phyloP scores from a whole-genome alignment of 768 basidiomycete genomes.

The Dictyophora rubrovolvata region DNA sequence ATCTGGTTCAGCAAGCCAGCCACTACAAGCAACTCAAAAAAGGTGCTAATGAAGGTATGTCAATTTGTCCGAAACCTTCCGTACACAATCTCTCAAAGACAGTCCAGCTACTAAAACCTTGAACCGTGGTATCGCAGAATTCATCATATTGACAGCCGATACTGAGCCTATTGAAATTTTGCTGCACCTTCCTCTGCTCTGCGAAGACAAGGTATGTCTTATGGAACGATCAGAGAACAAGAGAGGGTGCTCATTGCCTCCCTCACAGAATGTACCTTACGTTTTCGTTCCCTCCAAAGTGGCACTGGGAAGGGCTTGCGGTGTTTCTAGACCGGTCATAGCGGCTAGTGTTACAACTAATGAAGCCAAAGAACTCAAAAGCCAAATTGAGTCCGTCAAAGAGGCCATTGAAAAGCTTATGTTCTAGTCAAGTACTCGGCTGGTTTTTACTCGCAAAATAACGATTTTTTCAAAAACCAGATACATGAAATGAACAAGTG shows the following conservation, averaged over 20 bases:
- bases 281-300: constrained; percentile 93
- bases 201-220: constrained; percentile 83
- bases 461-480: background rate
- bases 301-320: constrained; percentile 91
- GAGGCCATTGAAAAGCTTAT: constrained; percentile 64
- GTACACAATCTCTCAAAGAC: background rate
- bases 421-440: constrained; percentile 20
- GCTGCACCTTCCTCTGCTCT: constrained; percentile 91
- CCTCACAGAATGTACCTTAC: constrained; percentile 83
- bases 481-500: background rate
- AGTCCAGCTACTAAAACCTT: constrained; percentile 86
- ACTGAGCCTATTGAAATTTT: constrained; percentile 98
- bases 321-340: constrained; percentile 91
- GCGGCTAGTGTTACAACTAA: constrained; percentile 95
- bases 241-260: background rate
- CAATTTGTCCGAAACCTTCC: background rate
- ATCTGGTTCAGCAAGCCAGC: constrained; percentile 89
- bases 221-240: background rate
- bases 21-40: constrained; percentile 98
- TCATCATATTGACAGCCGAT: constrained; percentile 93
- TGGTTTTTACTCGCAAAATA: background rate
- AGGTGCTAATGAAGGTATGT: constrained; percentile 90
- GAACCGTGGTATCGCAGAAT: constrained; percentile 95
- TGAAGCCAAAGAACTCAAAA: constrained; percentile 81
- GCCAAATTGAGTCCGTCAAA: constrained; percentile 85